Base-by-base conservation (phyloP, 805 yeast species). In the Wickerhamiella hasegawae region DNA sequence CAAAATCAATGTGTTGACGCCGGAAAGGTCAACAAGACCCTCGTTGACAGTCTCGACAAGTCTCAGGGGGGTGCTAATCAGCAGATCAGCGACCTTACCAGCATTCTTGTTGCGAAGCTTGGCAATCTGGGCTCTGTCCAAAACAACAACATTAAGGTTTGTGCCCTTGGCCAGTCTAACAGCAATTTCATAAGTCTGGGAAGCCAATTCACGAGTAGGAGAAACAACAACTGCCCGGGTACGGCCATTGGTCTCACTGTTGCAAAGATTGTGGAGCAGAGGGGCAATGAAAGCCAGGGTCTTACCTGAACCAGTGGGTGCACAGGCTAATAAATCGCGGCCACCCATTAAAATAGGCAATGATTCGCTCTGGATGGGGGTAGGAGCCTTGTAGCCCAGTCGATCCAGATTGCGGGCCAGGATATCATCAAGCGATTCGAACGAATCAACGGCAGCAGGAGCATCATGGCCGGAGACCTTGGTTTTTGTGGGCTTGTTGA, bases 281-380 rank as follows among this genome's bases (percentile, higher is more conserved):
- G 99, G 98, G 14, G 84, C 70, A 38, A 81, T 60, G 52, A 79
- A 90, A 21, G 96, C 93, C 33, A 90, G 62, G 0, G 98, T 90
- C 54, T 90, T 90, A 64, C 98, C 98, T 4, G 96, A 83, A 47
- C 98, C 98, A 1, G 98, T 90, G 32, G 97, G 97, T 0, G 97
- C 96, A 65, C 95, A 82, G 1, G 94, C 93, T 29, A 90, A 63
- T 23, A 90, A 53, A 52, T 87, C 96, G 40, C 93, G 69, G 20
- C 63, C 67, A 35, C 70, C 65, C 35, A 83, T 58, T 11, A 81
- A 58, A 8, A 73, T 62, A 2, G 98, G 96, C 28, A 90, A 74
- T 2, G 84, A 73, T 55, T 90, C 96, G 41, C 83, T 70, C 58
- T 90, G 99, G 47, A 90, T 81, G 3, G 96, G 76, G 0, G 98